Evolutionary conservation across 495 filamentous ascomycete genomes (phyloP).

Genomic region (Penicillium mononematosum): DNA sequence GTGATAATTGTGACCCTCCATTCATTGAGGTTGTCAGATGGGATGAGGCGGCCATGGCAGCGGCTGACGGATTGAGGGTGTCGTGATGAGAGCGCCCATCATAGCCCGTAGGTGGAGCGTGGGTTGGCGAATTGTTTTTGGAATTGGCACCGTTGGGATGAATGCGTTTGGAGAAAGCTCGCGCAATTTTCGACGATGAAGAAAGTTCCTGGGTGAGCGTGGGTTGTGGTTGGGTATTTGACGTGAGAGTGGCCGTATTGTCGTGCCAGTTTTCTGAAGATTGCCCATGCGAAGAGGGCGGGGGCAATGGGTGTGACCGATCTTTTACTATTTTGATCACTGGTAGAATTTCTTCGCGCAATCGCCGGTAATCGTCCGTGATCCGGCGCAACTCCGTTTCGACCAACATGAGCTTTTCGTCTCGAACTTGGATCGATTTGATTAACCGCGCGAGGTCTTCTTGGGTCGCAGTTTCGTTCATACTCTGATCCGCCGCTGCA

Average conservation of each 20-base stretch:
- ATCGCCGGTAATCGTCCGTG: conserved; percentile 76
- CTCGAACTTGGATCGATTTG: conserved; percentile 78
- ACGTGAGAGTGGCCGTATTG: conserved; percentile 37
- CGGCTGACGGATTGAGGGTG: conserved; percentile 60
- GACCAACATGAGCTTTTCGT: conserved; percentile 77
- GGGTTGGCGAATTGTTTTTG: conserved; percentile 79
- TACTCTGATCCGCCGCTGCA: conserved; percentile 83
- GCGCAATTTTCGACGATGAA: conserved; percentile 26
- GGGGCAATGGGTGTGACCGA: conserved; percentile 80
- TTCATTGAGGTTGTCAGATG: conserved; percentile 73
- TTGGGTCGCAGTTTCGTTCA: conserved; percentile 81
- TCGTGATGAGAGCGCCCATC: conserved; percentile 55
- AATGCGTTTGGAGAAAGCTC: conserved; percentile 80
- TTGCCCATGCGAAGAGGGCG: conserved; percentile 38
- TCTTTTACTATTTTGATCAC: conserved; percentile 89
- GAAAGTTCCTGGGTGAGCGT: conserved; percentile 26
- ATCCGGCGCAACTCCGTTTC: conserved; percentile 79
- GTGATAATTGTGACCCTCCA: conserved; percentile 65
- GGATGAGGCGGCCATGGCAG: conserved; percentile 69
- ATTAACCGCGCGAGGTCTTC: conserved; percentile 89
- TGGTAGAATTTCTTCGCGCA: conserved; percentile 88
- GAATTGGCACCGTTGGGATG: conserved; percentile 73
- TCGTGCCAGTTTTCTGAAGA: conserved; percentile 33
- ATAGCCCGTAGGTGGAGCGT: conserved; percentile 59
- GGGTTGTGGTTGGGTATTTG: conserved; percentile 43